Evolutionary conservation across 352 stramenopile species (phyloP), one percentile per base, ranked within the genome.

Genomic region (Globisporangium acanthophoron): DNA sequence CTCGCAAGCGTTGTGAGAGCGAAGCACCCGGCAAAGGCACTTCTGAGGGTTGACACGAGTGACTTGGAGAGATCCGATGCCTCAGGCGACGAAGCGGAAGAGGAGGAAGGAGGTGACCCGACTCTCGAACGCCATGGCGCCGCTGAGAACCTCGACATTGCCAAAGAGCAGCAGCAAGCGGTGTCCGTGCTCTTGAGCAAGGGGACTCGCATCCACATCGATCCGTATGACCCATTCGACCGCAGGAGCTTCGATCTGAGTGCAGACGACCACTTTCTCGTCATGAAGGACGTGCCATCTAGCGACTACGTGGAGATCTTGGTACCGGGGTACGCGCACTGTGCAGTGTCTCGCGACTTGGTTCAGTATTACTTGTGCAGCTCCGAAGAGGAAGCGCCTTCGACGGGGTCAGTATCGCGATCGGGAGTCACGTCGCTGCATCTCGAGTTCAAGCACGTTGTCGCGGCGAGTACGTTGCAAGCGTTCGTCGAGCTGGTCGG

Each of bases 241-340:
- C 46, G 31, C 20, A 21, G 21, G 43, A 52, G 46, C 1, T 55
- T 65, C 15, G 45, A 40, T 9, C 52, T 65, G 12, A 27, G 13
- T 2, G 37, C 43, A 3, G 59, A 65, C 39, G 59, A 65, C 15
- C 59, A 65, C 20, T 65, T 65, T 39, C 40, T 65, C n/a, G 59
- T 65, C n/a, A 59, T 65, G 59, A 59, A 54, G 27, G 47, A 65
- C 52, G 53, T 60, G 18, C 29, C 16, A 18, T 4, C 44, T 4
- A 37, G 44, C 21, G 37, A 59, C 11, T 52, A 45, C 27, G 53
- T 65, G n/a, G 59, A 65, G 29, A 56, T 65, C 24, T 20, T 65
- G 16, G 59, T 65, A 8, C 59, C 59, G 20, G 59, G 59, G 18
- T 64, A 64, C 35, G 58, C 40, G n/a, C 49, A 64, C 24, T 64